Percentiles rank a stretch among this genome's conserved stretches.
Conservation (phyloP, 257 asterid species). For the Solanum megistacrolobum region DNA sequence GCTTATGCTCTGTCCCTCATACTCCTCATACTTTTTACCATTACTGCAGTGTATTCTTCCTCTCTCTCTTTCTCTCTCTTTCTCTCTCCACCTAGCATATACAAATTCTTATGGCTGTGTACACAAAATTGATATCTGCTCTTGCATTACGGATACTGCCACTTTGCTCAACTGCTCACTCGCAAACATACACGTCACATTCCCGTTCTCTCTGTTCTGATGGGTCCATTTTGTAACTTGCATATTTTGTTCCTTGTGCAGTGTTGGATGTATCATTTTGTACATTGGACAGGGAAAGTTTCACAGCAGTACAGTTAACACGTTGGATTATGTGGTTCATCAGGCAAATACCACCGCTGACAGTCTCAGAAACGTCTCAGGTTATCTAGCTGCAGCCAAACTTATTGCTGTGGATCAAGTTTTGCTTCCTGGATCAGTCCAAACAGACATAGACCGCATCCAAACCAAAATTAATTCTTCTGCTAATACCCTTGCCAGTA, state of each 20-base stretch:
- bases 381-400: slow-evolving; percentile 72
- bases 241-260: slow-evolving; percentile 21
- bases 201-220: neutral
- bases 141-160: neutral
- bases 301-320: slow-evolving; percentile 34
- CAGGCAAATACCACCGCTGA: slow-evolving; percentile 59
- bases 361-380: slow-evolving; percentile 55
- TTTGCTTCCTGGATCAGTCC: slow-evolving; percentile 53
- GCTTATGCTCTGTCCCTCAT: slow-evolving; percentile 71
- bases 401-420: slow-evolving; percentile 48
- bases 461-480: slow-evolving; percentile 65
- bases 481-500: slow-evolving; percentile 53
- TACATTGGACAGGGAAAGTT: slow-evolving; percentile 63
- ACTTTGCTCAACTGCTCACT: neutral
- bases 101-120: neutral
- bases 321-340: slow-evolving; percentile 44
- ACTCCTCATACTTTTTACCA: slow-evolving; percentile 47
- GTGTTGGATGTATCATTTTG: slow-evolving; percentile 67
- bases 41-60: slow-evolving; percentile 42
- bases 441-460: slow-evolving; percentile 63
- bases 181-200: neutral
- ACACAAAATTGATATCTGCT: neutral
- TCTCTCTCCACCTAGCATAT: slow-evolving; percentile 1
- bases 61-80: slow-evolving; percentile 9
- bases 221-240: neutral